Base-by-base conservation (phyloP, 176 grass and related monocot species). In the Juncus effusus region DNA sequence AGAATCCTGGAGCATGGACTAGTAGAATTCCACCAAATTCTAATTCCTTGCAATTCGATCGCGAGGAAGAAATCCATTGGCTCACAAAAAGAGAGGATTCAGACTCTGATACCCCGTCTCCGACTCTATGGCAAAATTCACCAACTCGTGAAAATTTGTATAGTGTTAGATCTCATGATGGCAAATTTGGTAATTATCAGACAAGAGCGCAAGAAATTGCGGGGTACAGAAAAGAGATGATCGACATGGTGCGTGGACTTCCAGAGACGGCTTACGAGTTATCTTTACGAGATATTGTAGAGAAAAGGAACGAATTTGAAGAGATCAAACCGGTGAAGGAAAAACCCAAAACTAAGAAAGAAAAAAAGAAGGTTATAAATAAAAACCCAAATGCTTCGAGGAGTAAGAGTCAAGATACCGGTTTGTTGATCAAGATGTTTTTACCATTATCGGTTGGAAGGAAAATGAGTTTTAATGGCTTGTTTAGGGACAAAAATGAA, bases 221-320 rank as follows among this genome's bases (percentile, higher is more conserved):
- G 2, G 67, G 75, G 10, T 91, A 89, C 75, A 78, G 85, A 52
- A 83, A 87, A 75, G 82, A 93, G 80, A 89, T 89, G 88, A 69
- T 89, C 16, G 88, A 97, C 40, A 75, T 89, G 60, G 88, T 89
- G 14, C 89, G 78, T 19, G 82, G 70, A 8, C 63, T 93, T 62
- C 88, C 94, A 0, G 88, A 92, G 75, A 53, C 63, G 12, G 75
- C 67, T 0, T 92, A 88, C 60, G 93, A 97, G 80, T 85, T 97
- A 61, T 81, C 93, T 4, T 82, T 97, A 63, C 87, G 84, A 47
- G 93, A 97, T 81, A 83, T 97, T 66, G 93, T 97, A 56, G 88
- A 91, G 63, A 70, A 47, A 7, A 67, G 36, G 41, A 54, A 39
- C 62, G 52, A 62, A 5, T 58, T 70, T 28, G 64, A 84, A 6